These are phyloP conservation scores for Zoysia matrella DNA, from an alignment of 202 grass and related monocot species.

Conservation along the genomic window DNA sequence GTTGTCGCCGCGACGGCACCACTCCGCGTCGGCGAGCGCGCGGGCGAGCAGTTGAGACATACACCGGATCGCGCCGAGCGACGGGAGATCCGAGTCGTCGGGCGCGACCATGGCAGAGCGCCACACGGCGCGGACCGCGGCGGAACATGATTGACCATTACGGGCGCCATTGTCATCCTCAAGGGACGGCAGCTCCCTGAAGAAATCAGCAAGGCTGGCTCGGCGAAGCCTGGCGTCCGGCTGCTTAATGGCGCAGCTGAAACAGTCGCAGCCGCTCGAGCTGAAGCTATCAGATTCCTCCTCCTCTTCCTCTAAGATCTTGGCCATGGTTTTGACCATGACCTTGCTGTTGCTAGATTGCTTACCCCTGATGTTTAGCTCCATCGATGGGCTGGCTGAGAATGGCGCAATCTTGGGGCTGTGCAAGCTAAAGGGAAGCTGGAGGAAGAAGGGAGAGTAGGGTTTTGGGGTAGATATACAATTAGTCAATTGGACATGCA, in stretches of 20 bases:
- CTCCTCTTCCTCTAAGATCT: slow-evolving; percentile 52
- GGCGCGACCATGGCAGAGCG: slow-evolving; percentile 77
- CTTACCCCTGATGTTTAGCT: slow-evolving; percentile 29
- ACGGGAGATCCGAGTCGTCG: slow-evolving; percentile 75
- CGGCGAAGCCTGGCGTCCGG: slow-evolving; percentile 58
- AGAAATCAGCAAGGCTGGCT: slow-evolving; percentile 59
- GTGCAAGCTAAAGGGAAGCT: not conserved
- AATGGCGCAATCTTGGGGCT: not conserved
- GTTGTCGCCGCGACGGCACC: slow-evolving; percentile 59
- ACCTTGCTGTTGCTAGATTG: slow-evolving; percentile 39
- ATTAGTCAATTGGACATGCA: slow-evolving; percentile 45
- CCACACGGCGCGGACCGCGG: slow-evolving; percentile 66
- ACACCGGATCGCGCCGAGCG: slow-evolving; percentile 79
- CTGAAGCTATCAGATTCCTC: slow-evolving; percentile 23
- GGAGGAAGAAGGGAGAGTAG: slow-evolving; percentile 14
- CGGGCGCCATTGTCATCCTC: slow-evolving; percentile 7
- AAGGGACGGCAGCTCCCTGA: slow-evolving; percentile 66
- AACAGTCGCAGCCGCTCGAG: slow-evolving; percentile 58
- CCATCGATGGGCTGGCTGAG: slow-evolving; percentile 34
- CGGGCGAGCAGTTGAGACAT: slow-evolving; percentile 76
- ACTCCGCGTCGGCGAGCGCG: slow-evolving; percentile 58
- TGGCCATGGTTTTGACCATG: slow-evolving; percentile 52
- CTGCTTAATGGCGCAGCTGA: slow-evolving; percentile 75
- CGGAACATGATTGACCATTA: slow-evolving; percentile 36
- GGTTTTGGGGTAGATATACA: slow-evolving; percentile 45